Evolutionary conservation across 179 eudicot species (phyloP).

Genomic region (Silene coronaria): DNA sequence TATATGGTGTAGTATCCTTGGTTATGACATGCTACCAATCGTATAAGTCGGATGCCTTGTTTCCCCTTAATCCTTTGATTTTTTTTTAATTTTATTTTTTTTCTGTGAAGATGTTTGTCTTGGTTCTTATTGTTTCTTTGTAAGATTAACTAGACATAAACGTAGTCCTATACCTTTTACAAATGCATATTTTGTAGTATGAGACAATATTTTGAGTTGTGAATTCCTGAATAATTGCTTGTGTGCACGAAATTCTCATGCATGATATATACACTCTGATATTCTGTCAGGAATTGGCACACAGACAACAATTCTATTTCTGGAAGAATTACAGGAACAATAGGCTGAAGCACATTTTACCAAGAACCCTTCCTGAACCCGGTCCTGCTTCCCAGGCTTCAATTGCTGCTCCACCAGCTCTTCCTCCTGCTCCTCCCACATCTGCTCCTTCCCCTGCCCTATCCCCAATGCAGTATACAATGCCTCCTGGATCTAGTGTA

Average conservation of each 20-base stretch:
- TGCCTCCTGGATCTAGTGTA: slow-evolving; percentile 54
- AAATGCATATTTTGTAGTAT: neutral
- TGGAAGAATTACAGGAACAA: slow-evolving; percentile 96
- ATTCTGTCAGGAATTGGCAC: slow-evolving; percentile 73
- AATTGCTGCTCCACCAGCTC: slow-evolving; percentile 39
- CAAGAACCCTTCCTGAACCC: slow-evolving; percentile 79
- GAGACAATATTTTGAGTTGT: neutral
- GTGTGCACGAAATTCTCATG: slow-evolving; percentile 6
- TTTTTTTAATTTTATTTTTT: too few species aligned
- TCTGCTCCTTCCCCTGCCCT: slow-evolving; percentile 58
- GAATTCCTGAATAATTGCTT: neutral
- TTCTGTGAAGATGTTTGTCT: too few species aligned
- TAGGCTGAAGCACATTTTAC: slow-evolving; percentile 84
- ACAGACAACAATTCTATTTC: slow-evolving; percentile 81
- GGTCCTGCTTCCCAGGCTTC: slow-evolving; percentile 39
- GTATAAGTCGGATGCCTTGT: too few species aligned
- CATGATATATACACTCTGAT: neutral
- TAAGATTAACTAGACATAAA: neutral
- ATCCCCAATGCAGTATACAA: slow-evolving; percentile 73
- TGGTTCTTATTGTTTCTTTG: neutral
- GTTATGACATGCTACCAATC: too few species aligned
- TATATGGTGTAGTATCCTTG: too few species aligned
- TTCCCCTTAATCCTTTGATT: neutral
- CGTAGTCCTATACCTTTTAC: neutral
- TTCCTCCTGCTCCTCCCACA: slow-evolving; percentile 46